Evolutionary conservation across 805 yeast species (phyloP), one percentile per base, ranked within the genome.

Genomic region (Candida pseudofarinosa): DNA sequence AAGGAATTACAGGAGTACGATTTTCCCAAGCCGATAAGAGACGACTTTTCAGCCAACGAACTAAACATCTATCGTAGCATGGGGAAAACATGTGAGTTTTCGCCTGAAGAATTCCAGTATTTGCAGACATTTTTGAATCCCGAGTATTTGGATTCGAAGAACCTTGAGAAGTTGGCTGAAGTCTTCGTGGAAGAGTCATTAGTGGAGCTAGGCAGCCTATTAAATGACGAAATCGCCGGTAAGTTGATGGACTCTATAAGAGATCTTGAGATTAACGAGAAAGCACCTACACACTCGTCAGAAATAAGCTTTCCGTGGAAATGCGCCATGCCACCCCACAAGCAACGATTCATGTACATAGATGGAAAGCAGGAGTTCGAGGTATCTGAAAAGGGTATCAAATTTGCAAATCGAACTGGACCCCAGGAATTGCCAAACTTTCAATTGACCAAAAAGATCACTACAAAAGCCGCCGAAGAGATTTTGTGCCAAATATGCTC

Each of bases 301-400:
- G 85, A 85, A 19, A 77, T 86, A 1, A 41, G 58, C 7, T 69
- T 61, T 38, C 96, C 96, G 5, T 93, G 99, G 99, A 82, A 84
- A 48, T 73, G 89, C 33, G 93, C 97, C 0, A 77, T 85, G 38
- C 98, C 99, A 6, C 93, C 97, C 6, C 98, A 91, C 58, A 88
- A 93, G 59, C 90, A 89, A 67, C 70, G 97, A 48, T 93, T 74
- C 58, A 61, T 88, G 70, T 91, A 88, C 58, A 72, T 90, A 26
- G 95, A 88, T 57, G 91, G 91, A 3, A 67, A 69, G 43, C 45
- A 53, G 6, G 59, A 60, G 4, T 59, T 67, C 46, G 62, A 59
- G 3, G 59, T 72, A 36, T 53, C 57, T 16, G 65, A 70, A 14
- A 51, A 51, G 3, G 54, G 59, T 2, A 74, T 76, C 20, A 50